Evolutionary conservation across 345 rosid species (phyloP).

Genomic region (Pugionium dolabratum): DNA sequence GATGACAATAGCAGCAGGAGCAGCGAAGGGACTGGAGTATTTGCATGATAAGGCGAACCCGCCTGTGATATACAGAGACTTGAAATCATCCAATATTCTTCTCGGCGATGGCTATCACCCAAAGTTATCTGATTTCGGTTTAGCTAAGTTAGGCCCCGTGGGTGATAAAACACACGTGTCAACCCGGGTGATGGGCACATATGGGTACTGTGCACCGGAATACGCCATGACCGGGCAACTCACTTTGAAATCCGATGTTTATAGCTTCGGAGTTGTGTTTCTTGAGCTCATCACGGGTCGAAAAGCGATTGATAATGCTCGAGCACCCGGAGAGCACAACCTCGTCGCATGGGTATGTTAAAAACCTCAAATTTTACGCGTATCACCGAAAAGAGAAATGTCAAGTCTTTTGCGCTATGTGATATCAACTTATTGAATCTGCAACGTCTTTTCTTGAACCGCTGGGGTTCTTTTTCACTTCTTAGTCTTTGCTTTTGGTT

Average conservation of each 20-base stretch:
- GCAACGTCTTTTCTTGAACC: not conserved
- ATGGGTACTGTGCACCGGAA: conserved; percentile 98
- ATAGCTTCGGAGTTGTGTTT: conserved; percentile 97
- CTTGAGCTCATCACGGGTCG: conserved; percentile 95
- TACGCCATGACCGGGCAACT: conserved; percentile 99
- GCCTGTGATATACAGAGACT: conserved; percentile 92
- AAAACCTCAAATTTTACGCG: not conserved
- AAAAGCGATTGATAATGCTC: conserved; percentile 85
- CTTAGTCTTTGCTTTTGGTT: conserved; percentile 21
- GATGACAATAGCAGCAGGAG: conserved; percentile 98
- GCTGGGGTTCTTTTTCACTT: conserved; percentile 22
- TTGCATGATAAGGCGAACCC: conserved; percentile 95
- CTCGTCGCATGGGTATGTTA: conserved; percentile 91
- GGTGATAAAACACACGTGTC: conserved; percentile 98
- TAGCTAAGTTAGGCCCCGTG: conserved; percentile 94
- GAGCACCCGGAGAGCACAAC: conserved; percentile 85
- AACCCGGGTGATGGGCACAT: conserved; percentile 99
- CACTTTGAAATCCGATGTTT: conserved; percentile 90
- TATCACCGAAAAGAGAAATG: conserved; percentile 2
- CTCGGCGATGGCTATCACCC: conserved; percentile 90
- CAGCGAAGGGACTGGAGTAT: conserved; percentile 94
- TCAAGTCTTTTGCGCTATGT: conserved; percentile 13
- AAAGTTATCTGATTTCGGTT: conserved; percentile 92
- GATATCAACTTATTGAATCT: not conserved
- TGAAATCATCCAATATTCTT: conserved; percentile 92